Conservation (phyloP, 441 rosid genomes). For the Gossypium armourianum region DNA sequence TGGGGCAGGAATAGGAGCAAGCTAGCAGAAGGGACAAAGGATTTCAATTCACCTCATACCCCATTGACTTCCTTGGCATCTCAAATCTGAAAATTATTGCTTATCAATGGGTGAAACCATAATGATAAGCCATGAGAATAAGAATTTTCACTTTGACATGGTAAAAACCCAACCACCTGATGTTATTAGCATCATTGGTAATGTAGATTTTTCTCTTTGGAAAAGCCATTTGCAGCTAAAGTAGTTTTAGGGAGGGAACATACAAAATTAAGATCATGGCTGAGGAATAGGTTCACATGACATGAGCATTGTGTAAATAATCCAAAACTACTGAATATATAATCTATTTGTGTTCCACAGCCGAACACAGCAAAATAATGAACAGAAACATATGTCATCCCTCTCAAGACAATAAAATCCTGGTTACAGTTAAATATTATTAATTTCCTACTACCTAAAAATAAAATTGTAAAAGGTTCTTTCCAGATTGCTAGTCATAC, state of each 20-base stretch:
- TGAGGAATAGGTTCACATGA: too few species aligned
- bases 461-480: background rate
- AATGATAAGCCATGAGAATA: slow-evolving; percentile 1
- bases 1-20: too few species aligned
- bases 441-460: background rate
- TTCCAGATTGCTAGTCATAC: background rate
- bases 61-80: slow-evolving; percentile 18
- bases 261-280: too few species aligned
- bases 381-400: background rate
- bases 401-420: background rate
- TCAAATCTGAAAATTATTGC: slow-evolving; percentile 17
- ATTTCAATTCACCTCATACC: background rate
- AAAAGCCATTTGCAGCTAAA: background rate
- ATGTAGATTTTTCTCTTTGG: slow-evolving; percentile 18
- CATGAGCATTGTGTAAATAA: too few species aligned
- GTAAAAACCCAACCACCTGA: slow-evolving; percentile 15
- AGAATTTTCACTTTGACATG: slow-evolving; percentile 5
- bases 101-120: slow-evolving; percentile 21
- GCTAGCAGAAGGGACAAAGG: too few species aligned
- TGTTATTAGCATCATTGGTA: slow-evolving; percentile 14
- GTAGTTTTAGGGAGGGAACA: too few species aligned
- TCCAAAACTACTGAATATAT: too few species aligned
- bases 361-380: background rate
- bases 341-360: too few species aligned
- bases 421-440: background rate